Evolutionary conservation across 257 asterid genomes (phyloP).

Genomic region (Verbascum thapsus): DNA sequence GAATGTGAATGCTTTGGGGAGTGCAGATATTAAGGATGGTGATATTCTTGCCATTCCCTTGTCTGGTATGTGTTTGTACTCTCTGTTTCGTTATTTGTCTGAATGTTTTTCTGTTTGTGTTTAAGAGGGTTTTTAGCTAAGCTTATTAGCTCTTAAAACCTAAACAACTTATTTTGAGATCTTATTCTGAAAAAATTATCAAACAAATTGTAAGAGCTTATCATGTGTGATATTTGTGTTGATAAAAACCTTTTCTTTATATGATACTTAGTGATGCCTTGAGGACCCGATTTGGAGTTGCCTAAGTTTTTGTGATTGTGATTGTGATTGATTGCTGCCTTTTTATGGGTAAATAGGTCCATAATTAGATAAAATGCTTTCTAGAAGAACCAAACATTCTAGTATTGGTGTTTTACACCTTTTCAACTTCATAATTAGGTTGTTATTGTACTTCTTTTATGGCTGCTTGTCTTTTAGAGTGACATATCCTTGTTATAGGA

Average conservation of each 20-base stretch:
- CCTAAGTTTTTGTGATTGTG: constrained; percentile 4
- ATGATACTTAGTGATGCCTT: no score
- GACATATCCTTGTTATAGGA: no score
- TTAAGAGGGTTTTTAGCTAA: no score
- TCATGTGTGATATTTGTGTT: no score
- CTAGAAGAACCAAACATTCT: neutral
- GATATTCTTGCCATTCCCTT: constrained; percentile 91
- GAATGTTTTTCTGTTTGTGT: neutral
- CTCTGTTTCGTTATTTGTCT: neutral
- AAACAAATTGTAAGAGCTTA: no score
- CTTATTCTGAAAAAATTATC: no score
- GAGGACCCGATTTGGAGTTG: constrained; percentile 1
- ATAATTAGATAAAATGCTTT: neutral
- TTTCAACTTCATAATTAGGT: no score
- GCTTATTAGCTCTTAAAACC: no score
- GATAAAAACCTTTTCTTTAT: neutral
- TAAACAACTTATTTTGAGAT: no score
- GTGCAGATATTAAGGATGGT: constrained; percentile 63
- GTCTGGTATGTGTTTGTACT: constrained; percentile 79
- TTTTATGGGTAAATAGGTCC: neutral
- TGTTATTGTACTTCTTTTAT: no score
- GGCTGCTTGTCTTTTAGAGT: no score
- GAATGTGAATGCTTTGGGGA: constrained; percentile 76
- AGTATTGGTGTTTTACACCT: constrained; percentile 1
- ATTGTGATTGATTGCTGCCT: neutral